Percentiles rank a stretch among this genome's conserved stretches.
phyloP scores from a whole-genome alignment of 2,329 filamentous ascomycete species.

The Leptodontidium sp. region DNA sequence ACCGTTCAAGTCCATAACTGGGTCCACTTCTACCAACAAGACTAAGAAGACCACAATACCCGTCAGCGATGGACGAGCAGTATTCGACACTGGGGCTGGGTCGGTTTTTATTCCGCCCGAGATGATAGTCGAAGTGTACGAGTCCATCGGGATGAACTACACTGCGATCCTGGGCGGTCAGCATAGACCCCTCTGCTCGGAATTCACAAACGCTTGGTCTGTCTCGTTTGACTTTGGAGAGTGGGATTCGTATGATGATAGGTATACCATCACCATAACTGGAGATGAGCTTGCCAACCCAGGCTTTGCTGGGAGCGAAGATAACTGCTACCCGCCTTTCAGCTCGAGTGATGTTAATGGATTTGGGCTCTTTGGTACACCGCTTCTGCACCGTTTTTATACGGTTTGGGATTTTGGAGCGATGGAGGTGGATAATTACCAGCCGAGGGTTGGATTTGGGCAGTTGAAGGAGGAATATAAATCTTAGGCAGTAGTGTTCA shows the following conservation, averaged over 20 bases:
- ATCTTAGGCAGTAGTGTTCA: too few species aligned
- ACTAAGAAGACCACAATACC: background rate
- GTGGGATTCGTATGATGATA: background rate
- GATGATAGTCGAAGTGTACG: background rate
- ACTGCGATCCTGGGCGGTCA: background rate
- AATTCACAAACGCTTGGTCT: conserved; percentile 1
- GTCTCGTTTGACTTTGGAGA: background rate
- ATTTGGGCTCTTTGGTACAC: conserved; percentile 6
- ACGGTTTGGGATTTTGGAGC: conserved; percentile 14
- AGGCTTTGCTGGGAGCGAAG: background rate
- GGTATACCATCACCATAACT: background rate
- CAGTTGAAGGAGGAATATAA: conserved; percentile 11
- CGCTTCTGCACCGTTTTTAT: background rate
- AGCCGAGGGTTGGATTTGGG: conserved; percentile 7
- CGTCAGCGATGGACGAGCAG: background rate
- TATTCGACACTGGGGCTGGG: conserved; percentile 9
- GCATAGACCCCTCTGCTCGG: background rate
- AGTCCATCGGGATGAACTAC: too few species aligned
- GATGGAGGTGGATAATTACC: background rate
- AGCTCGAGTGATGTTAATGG: background rate
- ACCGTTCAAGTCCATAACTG: background rate
- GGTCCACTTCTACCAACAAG: background rate
- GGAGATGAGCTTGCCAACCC: background rate
- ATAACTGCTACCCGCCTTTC: conserved; percentile 7
- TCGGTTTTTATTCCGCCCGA: background rate